Conservation (phyloP, 306 rosid genomes). For the Aeschynomene evenia region DNA sequence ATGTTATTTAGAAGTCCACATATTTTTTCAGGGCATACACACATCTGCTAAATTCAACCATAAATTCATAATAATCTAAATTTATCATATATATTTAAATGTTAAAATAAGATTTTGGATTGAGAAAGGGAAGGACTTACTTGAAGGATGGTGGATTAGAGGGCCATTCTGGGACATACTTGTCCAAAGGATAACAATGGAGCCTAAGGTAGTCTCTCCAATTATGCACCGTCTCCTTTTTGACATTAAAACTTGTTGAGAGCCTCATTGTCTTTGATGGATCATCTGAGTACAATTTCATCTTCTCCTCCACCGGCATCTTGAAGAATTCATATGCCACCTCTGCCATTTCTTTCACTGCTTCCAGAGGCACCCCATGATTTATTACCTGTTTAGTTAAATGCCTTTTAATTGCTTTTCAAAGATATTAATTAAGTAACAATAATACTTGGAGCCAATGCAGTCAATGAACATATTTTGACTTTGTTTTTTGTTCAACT, state of each 20-base stretch:
- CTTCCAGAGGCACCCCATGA: constrained; percentile 64
- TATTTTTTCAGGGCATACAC: too few species aligned
- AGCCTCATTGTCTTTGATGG: constrained; percentile 77
- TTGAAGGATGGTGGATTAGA: constrained; percentile 74
- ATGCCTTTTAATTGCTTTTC: too few species aligned
- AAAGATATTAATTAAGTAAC: too few species aligned
- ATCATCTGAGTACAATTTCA: constrained; percentile 87
- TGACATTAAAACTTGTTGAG: constrained; percentile 79
- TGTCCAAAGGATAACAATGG: constrained; percentile 78
- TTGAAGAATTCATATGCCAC: constrained; percentile 66
- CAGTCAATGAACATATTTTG: too few species aligned
- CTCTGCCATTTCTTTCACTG: constrained; percentile 45
- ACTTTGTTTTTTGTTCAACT: too few species aligned
- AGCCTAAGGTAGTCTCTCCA: constrained; percentile 97
- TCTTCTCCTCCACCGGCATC: constrained; percentile 74
- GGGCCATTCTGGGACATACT: constrained; percentile 79
- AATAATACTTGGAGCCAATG: too few species aligned
- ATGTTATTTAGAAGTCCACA: too few species aligned
- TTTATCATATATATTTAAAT: too few species aligned
- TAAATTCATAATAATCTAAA: too few species aligned
- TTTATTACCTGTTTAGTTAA: constrained; percentile 53
- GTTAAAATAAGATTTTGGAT: too few species aligned
- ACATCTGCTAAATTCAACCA: too few species aligned
- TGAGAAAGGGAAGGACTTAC: constrained; percentile 48
- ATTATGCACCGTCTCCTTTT: constrained; percentile 68